Base-by-base conservation (phyloP, 169 alveolate species). In the Condylostoma magnum region DNA sequence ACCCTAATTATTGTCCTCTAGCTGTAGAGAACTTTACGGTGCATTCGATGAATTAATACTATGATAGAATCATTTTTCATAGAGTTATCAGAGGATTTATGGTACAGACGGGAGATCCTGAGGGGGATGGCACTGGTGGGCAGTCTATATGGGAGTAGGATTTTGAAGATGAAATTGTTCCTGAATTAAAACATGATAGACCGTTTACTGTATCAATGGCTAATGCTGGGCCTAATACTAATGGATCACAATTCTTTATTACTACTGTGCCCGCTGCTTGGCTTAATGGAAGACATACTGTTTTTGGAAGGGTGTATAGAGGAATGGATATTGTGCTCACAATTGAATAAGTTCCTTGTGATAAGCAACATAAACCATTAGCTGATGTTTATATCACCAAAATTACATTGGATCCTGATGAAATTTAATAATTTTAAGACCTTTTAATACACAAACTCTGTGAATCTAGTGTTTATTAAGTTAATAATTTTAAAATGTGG, bases 81-180 rank as follows among this genome's bases (percentile, higher is more conserved):
- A 74, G 95, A 54, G 89, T 85, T 67, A 93, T 96, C 52, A 95
- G 96, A 75, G 95, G 96, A 66, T 98, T 98, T 90, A 97, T 98
- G 99, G 95, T 98, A 33, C 98, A 98, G 78, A 96, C 99, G 31
- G 99, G 99, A 6, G 99, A 97, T 74, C 99, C 99, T 5, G 86
- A 89, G 54, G 99, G 99, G 5, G 97, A 97, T 86, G 99, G 99
- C 34, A 96, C 99, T 22, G 99, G 99, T 3, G 99, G 99, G 31
- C 87, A 69, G 69, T 82, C 92, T n/a, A 80, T 85, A 8, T 85
- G 89, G 88, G 90, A 86, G 4, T 84, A 81, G 46, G 97, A 95
- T 69, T 97, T 97, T 77, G 98, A 96, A 53, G 99, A 97, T 84
- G 99, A 97, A 84, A 93, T 95, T 69, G 93, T 92, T 76, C 97